Base-by-base conservation (phyloP, 1,139 yeast species). In the Yamadazyma conglobata region DNA sequence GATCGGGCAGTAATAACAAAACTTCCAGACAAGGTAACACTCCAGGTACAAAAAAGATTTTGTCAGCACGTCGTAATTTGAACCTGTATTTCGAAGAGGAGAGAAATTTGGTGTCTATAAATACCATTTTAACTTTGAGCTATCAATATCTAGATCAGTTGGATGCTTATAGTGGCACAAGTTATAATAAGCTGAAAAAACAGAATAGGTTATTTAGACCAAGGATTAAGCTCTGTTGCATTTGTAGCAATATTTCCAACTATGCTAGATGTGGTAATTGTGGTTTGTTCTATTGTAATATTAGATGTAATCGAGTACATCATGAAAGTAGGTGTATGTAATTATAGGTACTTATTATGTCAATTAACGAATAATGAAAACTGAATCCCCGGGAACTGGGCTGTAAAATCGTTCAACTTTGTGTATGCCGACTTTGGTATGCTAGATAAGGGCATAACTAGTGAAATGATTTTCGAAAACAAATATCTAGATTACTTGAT, bases 1-100 rank as follows among this genome's bases (percentile, higher is more conserved):
- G 38, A 19, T 30, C 39, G 6, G 52, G 50, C 9, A 47, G 48
- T 14, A 44, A 42, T 15, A 51, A 54, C 27, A 23, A 16, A 15
- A 56, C 54, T 30, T 43, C 62, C 6, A 52, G 69, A 32, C 49
- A 58, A 15, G 74, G 74, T 3, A 66, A 63, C 36, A 68, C 73
- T 4, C 72, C 73, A 5, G 54, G 70, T 9, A 65, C 74, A 1
- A 68, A 68, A 44, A 58, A 56, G 34, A 66, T 68, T 17, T 44
- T 68, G 25, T 63, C 73, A 17, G 72, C 73, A 1, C 52, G 69
- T 28, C 54, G 74, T 31, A 68, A 67, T 44, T 56, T 68, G 45
- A 65, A 64, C 35, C 64, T 59, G 58, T 67, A 67, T 40, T 67
- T 66, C 37, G 74, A 68, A 47, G 73, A 68, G 42, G 74, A 68